phyloP scores from a whole-genome alignment of 192 early-diverging fungal species.

The Backusella circina region DNA sequence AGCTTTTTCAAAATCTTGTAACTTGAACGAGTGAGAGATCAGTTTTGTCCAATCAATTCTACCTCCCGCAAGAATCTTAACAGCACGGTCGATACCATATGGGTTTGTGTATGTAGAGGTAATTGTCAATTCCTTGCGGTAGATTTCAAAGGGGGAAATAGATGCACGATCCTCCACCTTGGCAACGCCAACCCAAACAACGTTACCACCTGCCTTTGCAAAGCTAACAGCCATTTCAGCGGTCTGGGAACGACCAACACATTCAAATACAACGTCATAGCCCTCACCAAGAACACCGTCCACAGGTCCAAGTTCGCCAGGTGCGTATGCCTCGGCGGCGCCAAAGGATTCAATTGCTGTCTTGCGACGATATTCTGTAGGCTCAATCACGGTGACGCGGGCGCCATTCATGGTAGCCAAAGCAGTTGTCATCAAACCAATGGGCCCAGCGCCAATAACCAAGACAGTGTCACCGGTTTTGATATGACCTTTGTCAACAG shows the following conservation, averaged over 20 bases:
- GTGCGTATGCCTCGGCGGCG: slow-evolving; percentile 14
- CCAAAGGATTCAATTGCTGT: slow-evolving; percentile 34
- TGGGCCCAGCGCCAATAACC: slow-evolving; percentile 49
- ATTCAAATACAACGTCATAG: slow-evolving; percentile 50
- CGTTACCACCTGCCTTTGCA: slow-evolving; percentile 41
- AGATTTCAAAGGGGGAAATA: slow-evolving; percentile 46
- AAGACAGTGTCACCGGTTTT: slow-evolving; percentile 41
- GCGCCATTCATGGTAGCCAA: slow-evolving; percentile 35
- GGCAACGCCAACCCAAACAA: slow-evolving; percentile 53
- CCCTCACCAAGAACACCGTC: slow-evolving; percentile 32
- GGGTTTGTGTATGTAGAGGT: slow-evolving; percentile 50
- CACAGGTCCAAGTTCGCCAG: slow-evolving; percentile 13
- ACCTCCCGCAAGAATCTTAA: slow-evolving; percentile 38
- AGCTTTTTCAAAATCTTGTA: slow-evolving; percentile 44
- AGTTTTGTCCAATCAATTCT: slow-evolving; percentile 41
- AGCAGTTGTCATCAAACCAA: slow-evolving; percentile 50
- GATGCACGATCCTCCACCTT: slow-evolving; percentile 36
- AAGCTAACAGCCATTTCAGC: slow-evolving; percentile 37
- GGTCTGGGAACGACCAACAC: slow-evolving; percentile 43
- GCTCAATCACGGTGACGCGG: slow-evolving; percentile 40
- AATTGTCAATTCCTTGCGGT: slow-evolving; percentile 49
- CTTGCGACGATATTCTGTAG: slow-evolving; percentile 35
- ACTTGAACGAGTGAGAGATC: slow-evolving; percentile 40
- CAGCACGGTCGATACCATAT: slow-evolving; percentile 46
- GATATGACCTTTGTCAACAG: slow-evolving; percentile 42